Conservation (phyloP, 441 rosid genomes). For the Hura crepitans region DNA sequence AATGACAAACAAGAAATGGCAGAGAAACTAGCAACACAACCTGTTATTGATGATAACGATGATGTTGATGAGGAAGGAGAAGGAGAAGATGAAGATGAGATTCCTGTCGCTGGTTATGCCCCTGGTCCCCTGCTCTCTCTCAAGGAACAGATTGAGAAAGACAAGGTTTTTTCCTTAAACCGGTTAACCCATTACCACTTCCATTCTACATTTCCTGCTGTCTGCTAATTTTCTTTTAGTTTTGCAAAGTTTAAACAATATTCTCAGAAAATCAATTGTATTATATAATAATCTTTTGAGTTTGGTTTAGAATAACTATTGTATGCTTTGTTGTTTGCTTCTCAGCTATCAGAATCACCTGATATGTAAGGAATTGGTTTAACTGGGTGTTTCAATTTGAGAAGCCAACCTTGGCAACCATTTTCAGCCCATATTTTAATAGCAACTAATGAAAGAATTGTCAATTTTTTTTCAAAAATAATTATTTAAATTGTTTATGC, state of each 20-base stretch:
- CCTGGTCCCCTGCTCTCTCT: conserved; percentile 56
- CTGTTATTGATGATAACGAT: not conserved
- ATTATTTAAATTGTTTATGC: no score
- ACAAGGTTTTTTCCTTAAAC: conserved; percentile 42
- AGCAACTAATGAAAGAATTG: not conserved
- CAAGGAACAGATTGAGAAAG: conserved; percentile 60
- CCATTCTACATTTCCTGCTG: not conserved
- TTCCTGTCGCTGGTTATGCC: conserved; percentile 36
- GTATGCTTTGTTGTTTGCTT: no score
- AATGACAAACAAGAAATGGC: conserved; percentile 28
- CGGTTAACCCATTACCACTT: not conserved
- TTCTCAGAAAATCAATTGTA: not conserved
- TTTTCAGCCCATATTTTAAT: not conserved
- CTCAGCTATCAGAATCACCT: not conserved
- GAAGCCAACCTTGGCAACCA: not conserved
- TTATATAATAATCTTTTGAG: not conserved
- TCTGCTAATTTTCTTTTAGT: not conserved
- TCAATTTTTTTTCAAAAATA: not conserved
- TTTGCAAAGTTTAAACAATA: not conserved
- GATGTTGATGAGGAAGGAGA: conserved; percentile 23
- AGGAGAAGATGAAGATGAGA: conserved; percentile 23
- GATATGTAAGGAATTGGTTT: not conserved
- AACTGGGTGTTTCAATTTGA: conserved; percentile 3
- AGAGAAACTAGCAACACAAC: conserved; percentile 24
- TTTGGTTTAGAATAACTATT: not conserved